phyloP scores from a whole-genome alignment of 306 rosid genomes.

The Glycine latifolia region DNA sequence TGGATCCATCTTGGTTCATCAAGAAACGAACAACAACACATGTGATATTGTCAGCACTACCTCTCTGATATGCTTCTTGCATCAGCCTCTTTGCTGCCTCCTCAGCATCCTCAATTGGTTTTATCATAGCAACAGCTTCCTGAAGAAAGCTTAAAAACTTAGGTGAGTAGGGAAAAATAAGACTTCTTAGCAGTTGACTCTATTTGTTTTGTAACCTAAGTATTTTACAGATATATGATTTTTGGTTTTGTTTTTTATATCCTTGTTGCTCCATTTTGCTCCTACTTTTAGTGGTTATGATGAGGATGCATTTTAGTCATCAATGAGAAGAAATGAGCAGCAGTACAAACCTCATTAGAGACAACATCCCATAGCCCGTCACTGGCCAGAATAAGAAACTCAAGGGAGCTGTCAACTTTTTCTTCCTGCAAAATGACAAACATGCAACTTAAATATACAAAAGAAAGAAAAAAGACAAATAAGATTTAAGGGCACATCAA shows the following conservation, averaged over 20 bases:
- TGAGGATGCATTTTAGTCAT: conserved; percentile 2
- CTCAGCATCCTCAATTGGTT: conserved; percentile 82
- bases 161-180: background rate
- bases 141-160: conserved; percentile 42
- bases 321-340: conserved; percentile 5
- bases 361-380: conserved; percentile 99
- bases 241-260: background rate
- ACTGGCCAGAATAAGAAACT: conserved; percentile 95
- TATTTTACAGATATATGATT: background rate
- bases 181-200: background rate
- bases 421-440: conserved; percentile 71
- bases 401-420: conserved; percentile 87
- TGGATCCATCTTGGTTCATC: conserved; percentile 55
- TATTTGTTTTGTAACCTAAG: too few species aligned
- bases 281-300: conserved; percentile 6
- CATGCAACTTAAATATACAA: conserved; percentile 25
- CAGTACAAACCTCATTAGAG: conserved; percentile 79
- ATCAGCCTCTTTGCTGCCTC: conserved; percentile 88
- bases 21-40: conserved; percentile 93
- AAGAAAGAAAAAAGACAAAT: conserved; percentile 11
- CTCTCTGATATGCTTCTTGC: conserved; percentile 89
- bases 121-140: conserved; percentile 92
- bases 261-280: background rate
- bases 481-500: conserved; percentile 2
- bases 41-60: conserved; percentile 94